Conservation (phyloP, 768 basidiomycete species). For the Tricholoma bakamatsutake region DNA sequence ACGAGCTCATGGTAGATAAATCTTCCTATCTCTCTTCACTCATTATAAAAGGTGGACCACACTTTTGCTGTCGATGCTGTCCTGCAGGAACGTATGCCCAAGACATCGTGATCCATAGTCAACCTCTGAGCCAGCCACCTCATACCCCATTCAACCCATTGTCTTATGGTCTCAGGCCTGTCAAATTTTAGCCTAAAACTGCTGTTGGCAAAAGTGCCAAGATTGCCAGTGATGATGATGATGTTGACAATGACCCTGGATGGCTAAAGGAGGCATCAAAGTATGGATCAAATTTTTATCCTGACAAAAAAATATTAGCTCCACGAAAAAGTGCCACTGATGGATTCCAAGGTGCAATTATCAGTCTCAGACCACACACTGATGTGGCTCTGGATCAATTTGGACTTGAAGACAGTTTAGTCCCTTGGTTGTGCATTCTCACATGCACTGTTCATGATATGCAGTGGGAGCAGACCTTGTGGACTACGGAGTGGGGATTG, state of each 20-base stretch:
- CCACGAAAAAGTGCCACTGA: not conserved
- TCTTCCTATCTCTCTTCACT: conserved; percentile 3
- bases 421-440: conserved; percentile 1
- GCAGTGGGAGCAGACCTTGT: conserved; percentile 2
- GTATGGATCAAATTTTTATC: not conserved
- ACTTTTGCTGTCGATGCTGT: conserved; percentile 3
- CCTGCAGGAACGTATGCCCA: not conserved
- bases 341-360: not conserved
- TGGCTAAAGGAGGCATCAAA: no score
- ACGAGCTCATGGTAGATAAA: not conserved
- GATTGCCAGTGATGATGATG: not conserved
- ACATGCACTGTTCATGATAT: not conserved
- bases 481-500: conserved; percentile 3
- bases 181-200: no score
- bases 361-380: conserved; percentile 2
- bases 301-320: not conserved
- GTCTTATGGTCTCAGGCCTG: no score
- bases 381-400: not conserved
- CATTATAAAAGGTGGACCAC: not conserved
- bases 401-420: not conserved
- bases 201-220: no score
- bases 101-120: no score
- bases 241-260: no score
- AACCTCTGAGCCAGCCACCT: no score
- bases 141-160: no score